These are phyloP conservation scores for Solanum gracilifrons DNA, from an alignment of 257 asterid species.

Conservation along the genomic window DNA sequence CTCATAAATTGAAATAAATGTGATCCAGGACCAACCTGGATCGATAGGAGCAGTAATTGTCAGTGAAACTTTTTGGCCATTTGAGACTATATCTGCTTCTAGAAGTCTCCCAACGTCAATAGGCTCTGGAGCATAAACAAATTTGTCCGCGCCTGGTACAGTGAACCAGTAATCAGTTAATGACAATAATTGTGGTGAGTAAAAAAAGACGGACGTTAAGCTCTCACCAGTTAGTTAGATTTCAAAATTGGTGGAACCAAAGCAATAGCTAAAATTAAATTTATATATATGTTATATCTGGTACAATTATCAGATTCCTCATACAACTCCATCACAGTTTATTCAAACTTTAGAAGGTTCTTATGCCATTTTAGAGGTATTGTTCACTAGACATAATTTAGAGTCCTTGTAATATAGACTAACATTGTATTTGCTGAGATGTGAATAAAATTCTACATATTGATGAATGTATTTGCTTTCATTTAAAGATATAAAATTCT, in stretches of 20 bases:
- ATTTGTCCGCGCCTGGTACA: conserved; percentile 67
- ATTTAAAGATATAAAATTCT: too few species aligned
- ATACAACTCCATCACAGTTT: background rate
- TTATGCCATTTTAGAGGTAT: background rate
- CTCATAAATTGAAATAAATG: background rate
- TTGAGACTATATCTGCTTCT: conserved; percentile 56
- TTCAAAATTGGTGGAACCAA: background rate
- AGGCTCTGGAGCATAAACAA: conserved; percentile 90
- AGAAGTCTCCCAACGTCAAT: conserved; percentile 75
- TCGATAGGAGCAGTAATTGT: conserved; percentile 52
- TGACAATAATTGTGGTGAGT: background rate
- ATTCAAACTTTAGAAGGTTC: background rate
- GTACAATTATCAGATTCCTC: background rate
- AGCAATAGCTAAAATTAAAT: background rate
- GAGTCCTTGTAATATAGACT: too few species aligned
- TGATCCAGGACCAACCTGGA: conserved; percentile 42
- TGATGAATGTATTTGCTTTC: too few species aligned
- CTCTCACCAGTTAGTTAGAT: background rate
- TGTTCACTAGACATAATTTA: too few species aligned
- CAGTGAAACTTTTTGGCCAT: conserved; percentile 42
- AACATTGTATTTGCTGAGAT: too few species aligned
- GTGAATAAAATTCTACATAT: too few species aligned
- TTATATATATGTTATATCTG: background rate
- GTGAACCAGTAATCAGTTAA: background rate
- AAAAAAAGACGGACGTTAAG: background rate